These are phyloP conservation scores for Pisolithus albus DNA, from an alignment of 768 basidiomycete genomes.

Conservation along the genomic window DNA sequence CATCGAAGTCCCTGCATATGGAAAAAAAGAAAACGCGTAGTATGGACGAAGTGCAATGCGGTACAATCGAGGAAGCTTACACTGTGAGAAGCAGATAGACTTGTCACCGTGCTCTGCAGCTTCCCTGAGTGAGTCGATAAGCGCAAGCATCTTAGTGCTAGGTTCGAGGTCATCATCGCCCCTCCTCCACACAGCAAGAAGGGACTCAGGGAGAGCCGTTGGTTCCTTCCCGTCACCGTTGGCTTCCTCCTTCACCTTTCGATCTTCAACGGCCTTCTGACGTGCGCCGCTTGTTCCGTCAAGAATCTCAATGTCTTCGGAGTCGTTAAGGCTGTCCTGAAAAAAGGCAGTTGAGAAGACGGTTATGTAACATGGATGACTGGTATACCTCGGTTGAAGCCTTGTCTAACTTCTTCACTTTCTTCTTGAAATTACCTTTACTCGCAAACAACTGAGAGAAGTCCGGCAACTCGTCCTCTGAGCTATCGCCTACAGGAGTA, in stretches of 20 bases:
- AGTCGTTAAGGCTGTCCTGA: slow-evolving; percentile 18
- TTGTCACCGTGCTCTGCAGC: slow-evolving; percentile 60
- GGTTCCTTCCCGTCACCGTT: slow-evolving; percentile 21
- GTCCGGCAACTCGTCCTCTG: slow-evolving; percentile 51
- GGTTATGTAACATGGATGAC: not conserved
- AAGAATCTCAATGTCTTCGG: slow-evolving; percentile 18
- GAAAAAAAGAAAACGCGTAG: not conserved
- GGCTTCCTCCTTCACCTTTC: slow-evolving; percentile 24
- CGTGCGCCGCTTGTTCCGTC: too few species aligned
- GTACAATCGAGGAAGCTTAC: slow-evolving; percentile 26
- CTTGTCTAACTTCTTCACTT: slow-evolving; percentile 2
- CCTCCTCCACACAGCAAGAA: slow-evolving; percentile 49
- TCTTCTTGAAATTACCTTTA: slow-evolving; percentile 24
- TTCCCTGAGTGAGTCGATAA: slow-evolving; percentile 50
- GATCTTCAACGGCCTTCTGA: not conserved
- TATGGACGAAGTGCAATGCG: not conserved
- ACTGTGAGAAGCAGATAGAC: slow-evolving; percentile 66
- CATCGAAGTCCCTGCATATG: slow-evolving; percentile 61
- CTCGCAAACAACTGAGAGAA: slow-evolving; percentile 34
- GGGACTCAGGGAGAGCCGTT: slow-evolving; percentile 33
- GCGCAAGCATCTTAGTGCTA: slow-evolving; percentile 59
- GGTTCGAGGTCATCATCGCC: slow-evolving; percentile 59
- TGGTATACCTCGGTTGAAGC: not conserved
- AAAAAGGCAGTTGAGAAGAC: slow-evolving; percentile 11
- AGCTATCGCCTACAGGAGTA: slow-evolving; percentile 30